Base-by-base conservation (phyloP, 1,284 basidiomycete genomes). In the Boletellus deceptivus region DNA sequence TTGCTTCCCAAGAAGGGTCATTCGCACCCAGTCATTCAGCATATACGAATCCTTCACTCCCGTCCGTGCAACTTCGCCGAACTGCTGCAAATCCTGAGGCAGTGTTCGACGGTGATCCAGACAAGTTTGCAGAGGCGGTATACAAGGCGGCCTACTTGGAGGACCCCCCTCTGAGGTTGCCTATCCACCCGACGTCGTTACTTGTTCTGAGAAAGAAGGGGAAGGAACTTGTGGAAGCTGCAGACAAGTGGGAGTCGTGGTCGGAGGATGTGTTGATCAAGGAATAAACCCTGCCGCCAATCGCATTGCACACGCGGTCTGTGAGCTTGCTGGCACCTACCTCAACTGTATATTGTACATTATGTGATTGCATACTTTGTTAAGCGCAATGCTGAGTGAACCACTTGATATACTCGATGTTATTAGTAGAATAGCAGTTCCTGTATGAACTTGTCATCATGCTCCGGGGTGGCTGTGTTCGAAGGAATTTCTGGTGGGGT, bases 101-200 rank as follows among this genome's bases (percentile, higher is more conserved):
- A 0, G 3, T 33, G 3, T 53, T 55, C 35, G 39, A 53, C 25
- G 60, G 64, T 10, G 62, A 63, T 39, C 53, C 56, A 5, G 38
- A 49, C n/a, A 64, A 55, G 40, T 52, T 61, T 33, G 59, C 52
- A 17, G 48, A 53, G 13, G 48, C 17, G 0, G 39, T 64, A 6
- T 54, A 60, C 36, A 58, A 14, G 29, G 25, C 34, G 4, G 53
- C 54, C 14, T 52, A 52, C 27, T 36, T 62, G 37, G 54, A 59
- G 6, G 49, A 58, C 16, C 62, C 68, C 4, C 70, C 67, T 25
- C 33, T 69, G 44, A 60, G 61, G 22, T 25, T 69, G 5, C 61
- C 65, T 4, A 38, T 70, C 2, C 63, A 69, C 10, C 43, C 47
- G n/a, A 25, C 25, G 10, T 17, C 58, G 11, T n/a, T 65, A 20